These are phyloP conservation scores for Debaryomycetaceae sp. DNA, from an alignment of 1,139 yeast species.

Conservation along the genomic window DNA sequence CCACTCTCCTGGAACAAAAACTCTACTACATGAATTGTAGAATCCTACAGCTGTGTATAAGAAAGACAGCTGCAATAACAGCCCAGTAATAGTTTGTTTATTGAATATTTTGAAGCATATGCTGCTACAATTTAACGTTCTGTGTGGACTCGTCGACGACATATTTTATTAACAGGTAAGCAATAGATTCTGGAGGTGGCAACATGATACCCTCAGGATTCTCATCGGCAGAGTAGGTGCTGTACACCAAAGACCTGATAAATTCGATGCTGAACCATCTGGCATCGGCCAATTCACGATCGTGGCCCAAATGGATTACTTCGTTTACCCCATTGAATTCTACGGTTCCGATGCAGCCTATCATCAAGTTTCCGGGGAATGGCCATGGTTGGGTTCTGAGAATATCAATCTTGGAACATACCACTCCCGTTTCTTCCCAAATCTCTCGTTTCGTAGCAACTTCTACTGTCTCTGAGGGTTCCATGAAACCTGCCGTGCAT, in stretches of 20 bases:
- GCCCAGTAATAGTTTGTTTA: no score
- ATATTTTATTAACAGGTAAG: constrained; percentile 38
- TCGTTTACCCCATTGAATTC: constrained; percentile 62
- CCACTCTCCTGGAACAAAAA: no score
- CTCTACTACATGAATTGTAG: no score
- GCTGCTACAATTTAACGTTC: constrained; percentile 8
- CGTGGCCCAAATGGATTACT: constrained; percentile 68
- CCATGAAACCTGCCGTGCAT: constrained; percentile 93
- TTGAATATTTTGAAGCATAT: no score
- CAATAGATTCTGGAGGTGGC: constrained; percentile 43
- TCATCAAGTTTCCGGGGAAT: constrained; percentile 88
- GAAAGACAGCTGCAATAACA: no score
- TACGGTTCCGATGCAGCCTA: constrained; percentile 81
- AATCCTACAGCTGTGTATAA: no score
- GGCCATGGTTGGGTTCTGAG: constrained; percentile 93
- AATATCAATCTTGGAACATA: constrained; percentile 55
- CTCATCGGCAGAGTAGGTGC: constrained; percentile 14
- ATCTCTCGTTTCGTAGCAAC: constrained; percentile 84
- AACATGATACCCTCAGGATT: constrained; percentile 40
- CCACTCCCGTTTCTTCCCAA: constrained; percentile 94
- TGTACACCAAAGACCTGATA: constrained; percentile 44
- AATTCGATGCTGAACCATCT: constrained; percentile 70
- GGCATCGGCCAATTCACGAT: constrained; percentile 80
- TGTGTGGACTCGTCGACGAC: constrained; percentile 39
- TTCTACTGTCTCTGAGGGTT: constrained; percentile 90